Conservation (phyloP, 1,284 basidiomycete genomes). For the Tylopilus orsonianus region DNA sequence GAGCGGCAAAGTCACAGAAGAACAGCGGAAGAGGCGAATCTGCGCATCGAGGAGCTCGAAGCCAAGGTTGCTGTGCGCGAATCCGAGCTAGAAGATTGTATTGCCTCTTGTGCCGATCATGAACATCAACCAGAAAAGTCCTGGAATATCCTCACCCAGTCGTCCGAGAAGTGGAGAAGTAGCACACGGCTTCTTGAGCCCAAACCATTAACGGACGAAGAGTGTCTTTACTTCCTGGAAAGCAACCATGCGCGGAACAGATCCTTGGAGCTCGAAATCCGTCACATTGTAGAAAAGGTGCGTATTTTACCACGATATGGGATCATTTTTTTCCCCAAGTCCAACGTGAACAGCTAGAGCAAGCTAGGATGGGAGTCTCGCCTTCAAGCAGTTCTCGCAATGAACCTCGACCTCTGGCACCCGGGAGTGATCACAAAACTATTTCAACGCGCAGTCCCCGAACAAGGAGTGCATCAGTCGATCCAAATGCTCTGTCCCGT, state of each 20-base stretch:
- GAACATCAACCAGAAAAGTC: slow-evolving; percentile 4
- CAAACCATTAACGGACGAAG: slow-evolving; percentile 33
- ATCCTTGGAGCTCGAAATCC: slow-evolving; percentile 47
- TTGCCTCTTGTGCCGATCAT: slow-evolving; percentile 12
- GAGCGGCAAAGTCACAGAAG: slow-evolving; percentile 46
- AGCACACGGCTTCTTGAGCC: slow-evolving; percentile 12
- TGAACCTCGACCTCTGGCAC: not conserved
- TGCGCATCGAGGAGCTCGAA: slow-evolving; percentile 46
- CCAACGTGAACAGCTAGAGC: slow-evolving; percentile 22
- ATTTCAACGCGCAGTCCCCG: slow-evolving; percentile 8
- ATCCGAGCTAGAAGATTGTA: slow-evolving; percentile 46
- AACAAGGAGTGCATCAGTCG: slow-evolving; percentile 27
- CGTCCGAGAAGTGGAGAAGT: not conserved
- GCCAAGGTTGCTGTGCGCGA: slow-evolving; percentile 58
- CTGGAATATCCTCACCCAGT: not conserved
- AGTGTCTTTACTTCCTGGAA: slow-evolving; percentile 43
- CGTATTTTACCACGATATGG: slow-evolving; percentile 6
- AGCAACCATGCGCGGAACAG: slow-evolving; percentile 42
- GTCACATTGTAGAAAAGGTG: slow-evolving; percentile 41
- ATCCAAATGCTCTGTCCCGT: slow-evolving; percentile 16
- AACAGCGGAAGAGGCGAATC: slow-evolving; percentile 41
- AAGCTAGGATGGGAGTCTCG: slow-evolving; percentile 13
- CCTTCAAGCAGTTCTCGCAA: not conserved
- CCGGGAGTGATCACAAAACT: not conserved
- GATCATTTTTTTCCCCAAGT: not conserved